Percentiles rank a stretch among this genome's conserved stretches.
phyloP scores from a whole-genome alignment of 164 flowering plant species.

The Tinospora cordifolia region DNA sequence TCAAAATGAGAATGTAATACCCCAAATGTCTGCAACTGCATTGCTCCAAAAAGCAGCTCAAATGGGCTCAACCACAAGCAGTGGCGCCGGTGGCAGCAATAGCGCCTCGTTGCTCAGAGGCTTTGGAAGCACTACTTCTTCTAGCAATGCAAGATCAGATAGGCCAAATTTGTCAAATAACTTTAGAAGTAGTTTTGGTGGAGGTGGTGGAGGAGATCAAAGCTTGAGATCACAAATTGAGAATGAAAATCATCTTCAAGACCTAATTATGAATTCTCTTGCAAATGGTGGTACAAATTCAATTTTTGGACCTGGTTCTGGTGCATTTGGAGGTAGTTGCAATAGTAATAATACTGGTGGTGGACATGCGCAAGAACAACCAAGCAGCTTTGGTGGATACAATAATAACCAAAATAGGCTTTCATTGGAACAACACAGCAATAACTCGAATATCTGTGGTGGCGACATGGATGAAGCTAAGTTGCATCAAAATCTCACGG shows the following conservation, averaged over 20 bases:
- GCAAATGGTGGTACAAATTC: slow-evolving; percentile 34
- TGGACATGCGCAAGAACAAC: slow-evolving; percentile 18
- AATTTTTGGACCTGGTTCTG: slow-evolving; percentile 22
- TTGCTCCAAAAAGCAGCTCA: slow-evolving; percentile 79
- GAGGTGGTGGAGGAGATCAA: slow-evolving; percentile 16
- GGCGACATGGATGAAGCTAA: slow-evolving; percentile 27
- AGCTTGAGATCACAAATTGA: slow-evolving; percentile 29
- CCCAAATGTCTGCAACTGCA: slow-evolving; percentile 85
- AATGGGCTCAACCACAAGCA: slow-evolving; percentile 65
- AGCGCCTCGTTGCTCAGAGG: slow-evolving; percentile 36
- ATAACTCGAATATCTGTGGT: slow-evolving; percentile 12
- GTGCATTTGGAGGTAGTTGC: slow-evolving; percentile 22
- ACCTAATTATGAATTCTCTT: slow-evolving; percentile 52
- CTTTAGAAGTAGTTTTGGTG: slow-evolving; percentile 22
- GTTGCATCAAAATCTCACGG: slow-evolving; percentile 28
- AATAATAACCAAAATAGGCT: slow-evolving; percentile 10
- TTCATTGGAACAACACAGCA: slow-evolving; percentile 19
- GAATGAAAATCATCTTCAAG: slow-evolving; percentile 41
- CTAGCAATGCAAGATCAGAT: slow-evolving; percentile 21
- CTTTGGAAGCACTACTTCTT: slow-evolving; percentile 33
- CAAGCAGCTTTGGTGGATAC: slow-evolving; percentile 26
- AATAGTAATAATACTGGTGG: neutral
- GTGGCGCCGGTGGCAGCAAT: slow-evolving; percentile 10
- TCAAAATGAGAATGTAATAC: slow-evolving; percentile 25
- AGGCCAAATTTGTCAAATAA: slow-evolving; percentile 18